Evolutionary conservation across 306 rosid species (phyloP), one percentile per base, ranked within the genome.

Genomic region (Dryas octopetala): DNA sequence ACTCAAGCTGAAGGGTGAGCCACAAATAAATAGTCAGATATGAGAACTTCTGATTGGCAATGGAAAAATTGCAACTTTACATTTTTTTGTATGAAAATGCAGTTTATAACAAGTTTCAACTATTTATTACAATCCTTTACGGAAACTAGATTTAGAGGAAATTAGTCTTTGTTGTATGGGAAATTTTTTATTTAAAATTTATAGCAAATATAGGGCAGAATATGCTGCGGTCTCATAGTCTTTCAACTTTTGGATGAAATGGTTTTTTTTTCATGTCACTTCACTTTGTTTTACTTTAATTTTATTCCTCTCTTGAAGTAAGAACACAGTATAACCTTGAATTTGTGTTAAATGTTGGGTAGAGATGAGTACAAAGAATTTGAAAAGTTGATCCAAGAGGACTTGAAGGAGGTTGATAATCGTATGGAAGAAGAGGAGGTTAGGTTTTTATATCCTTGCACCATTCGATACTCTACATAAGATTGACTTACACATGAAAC

Each of bases 341-440:
- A 41, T 66, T 47, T 80, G 60, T 87, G 78, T 73, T 55, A 13
- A 72, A 74, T 86, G 73, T 75, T 78, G 62, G 17, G 46, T 73
- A 95, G 99, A 75, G 97, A 95, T 38, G 99, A 95, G 85, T 95
- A 91, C 86, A 95, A 90, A 81, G 97, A 91, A 82, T 95, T 89
- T 73, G 97, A 95, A 70, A 90, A 95, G 93, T 77, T 87, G 93
- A 95, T 95, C 85, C 97, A 92, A 83, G 97, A 90, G 75, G 97
- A 95, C 85, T 82, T 95, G 96, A 54, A 70, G 82, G 92, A 90
- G 91, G 99, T 90, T 60, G 93, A 95, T 80, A 62, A 95, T 80
- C 96, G 97, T 70, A 23, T 95, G 63, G 99, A 95, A 80, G 99
- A 95, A 83, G 99, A 95, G 61, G 99, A 95, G 97, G 99, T 95